phyloP scores from a whole-genome alignment of 805 yeast species.

The Danielozyma ontarioensis region DNA sequence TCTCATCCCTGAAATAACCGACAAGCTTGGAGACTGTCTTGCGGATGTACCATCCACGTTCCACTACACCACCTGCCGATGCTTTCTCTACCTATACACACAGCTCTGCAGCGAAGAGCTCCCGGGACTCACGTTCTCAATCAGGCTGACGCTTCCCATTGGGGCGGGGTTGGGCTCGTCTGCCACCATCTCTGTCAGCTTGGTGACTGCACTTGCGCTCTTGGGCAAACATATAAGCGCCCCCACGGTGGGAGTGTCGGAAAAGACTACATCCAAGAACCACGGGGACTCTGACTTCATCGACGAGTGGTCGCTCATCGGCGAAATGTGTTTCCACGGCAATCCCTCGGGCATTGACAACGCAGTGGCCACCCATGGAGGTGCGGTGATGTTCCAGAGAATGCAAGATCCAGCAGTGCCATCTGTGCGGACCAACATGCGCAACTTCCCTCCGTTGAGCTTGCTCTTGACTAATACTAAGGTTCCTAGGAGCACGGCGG shows the following conservation, averaged over 20 bases:
- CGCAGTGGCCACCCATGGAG: conserved; percentile 93
- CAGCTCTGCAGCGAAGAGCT: conserved; percentile 45
- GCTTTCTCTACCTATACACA: conserved; percentile 75
- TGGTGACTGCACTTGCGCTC: conserved; percentile 67
- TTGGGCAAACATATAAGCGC: conserved; percentile 49
- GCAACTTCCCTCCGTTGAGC: conserved; percentile 68
- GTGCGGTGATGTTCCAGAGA: conserved; percentile 88
- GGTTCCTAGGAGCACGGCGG: conserved; percentile 85
- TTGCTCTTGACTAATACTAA: conserved; percentile 78
- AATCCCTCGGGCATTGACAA: conserved; percentile 96
- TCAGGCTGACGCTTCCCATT: conserved; percentile 82
- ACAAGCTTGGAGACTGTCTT: conserved; percentile 42
- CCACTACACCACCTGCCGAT: conserved; percentile 73
- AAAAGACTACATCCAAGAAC: conserved; percentile 24
- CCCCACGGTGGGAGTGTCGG: conserved; percentile 31
- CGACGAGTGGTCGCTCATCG: conserved; percentile 85
- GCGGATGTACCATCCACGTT: conserved; percentile 45
- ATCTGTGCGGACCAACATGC: conserved; percentile 60
- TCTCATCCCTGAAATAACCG: conserved; percentile 53
- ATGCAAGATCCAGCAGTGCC: conserved; percentile 46
- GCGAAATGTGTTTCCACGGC: conserved; percentile 94
- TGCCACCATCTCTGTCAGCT: conserved; percentile 82
- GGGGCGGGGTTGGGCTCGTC: conserved; percentile 98
- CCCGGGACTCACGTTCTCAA: conserved; percentile 54
- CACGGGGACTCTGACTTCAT: conserved; percentile 51